Evolutionary conservation across 108 stramenopile species (phyloP), one percentile per base, ranked within the genome.

Genomic region (Bacterosira constricta): DNA sequence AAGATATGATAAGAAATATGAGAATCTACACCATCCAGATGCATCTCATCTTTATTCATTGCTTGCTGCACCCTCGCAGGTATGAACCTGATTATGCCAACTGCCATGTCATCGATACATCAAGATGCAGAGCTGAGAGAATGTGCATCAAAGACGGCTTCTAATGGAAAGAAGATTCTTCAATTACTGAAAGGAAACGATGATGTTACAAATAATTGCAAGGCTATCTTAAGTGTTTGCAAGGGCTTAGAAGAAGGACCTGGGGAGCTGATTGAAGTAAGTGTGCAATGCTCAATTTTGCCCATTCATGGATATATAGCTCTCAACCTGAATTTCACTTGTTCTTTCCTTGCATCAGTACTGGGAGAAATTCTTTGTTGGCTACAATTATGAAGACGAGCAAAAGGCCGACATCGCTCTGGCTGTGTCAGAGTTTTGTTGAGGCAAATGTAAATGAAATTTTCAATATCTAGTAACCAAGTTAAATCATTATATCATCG

Each of bases 71-170:
- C 6, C 9, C 59, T 54, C n/a, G 27, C 29, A 62, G 59, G 59
- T 42, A 88, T 87, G 90, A 91, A 91, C 72, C 84, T 88, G 3
- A 75, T 91, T 57, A 91, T 88, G 90, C 90, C 90, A 3, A 88
- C 87, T 5, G 90, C 86, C 27, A 90, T 88, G 90, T 61, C 70
- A 6, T 80, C 82, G 15, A 85, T 90, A 59, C 90, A 90, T 47
- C 15, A 74, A 59, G 82, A 85, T 71, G 56, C 71, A 26, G 73
- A 70, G 23, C 62, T 88, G 15, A 72, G 70, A 12, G 71, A 73
- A 32, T 61, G 77, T 57, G 84, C 87, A 6, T 38, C 57, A 0
- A 74, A 72, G n/a, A 90, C 90, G 11, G 81, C 90, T 2, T n/a
- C 54, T 12, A 83, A 87, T 36, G 90, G 84, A 29, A 66, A 63